phyloP scores from a whole-genome alignment of 2,329 filamentous ascomycete species.

The Neocatenulostroma microsporum region DNA sequence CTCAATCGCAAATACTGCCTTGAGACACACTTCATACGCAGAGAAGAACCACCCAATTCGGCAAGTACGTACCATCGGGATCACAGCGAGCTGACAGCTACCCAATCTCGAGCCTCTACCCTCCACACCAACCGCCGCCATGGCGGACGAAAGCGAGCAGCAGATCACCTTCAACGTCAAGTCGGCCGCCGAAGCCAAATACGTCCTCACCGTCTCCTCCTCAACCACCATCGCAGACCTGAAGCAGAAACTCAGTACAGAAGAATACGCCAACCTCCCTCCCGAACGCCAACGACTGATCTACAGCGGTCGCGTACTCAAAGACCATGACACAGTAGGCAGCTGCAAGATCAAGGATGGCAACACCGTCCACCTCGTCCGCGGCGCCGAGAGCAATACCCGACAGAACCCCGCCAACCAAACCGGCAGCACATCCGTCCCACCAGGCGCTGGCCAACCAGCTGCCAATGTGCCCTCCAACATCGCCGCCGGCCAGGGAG shows the following conservation, averaged over 20 bases:
- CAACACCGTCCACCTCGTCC: constrained; percentile 93
- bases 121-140: constrained; percentile 33
- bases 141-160: constrained; percentile 57
- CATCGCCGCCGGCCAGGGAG: constrained; percentile 68
- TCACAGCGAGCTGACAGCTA: too few relatives aligned
- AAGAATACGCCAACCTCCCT: constrained; percentile 79
- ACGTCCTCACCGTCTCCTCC: constrained; percentile 70
- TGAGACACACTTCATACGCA: too few relatives aligned
- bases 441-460: constrained; percentile 37
- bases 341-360: constrained; percentile 93
- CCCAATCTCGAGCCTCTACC: too few relatives aligned
- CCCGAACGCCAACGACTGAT: constrained; percentile 87
- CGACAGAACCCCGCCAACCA: constrained; percentile 50
- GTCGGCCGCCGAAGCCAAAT: constrained; percentile 80
- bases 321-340: constrained; percentile 78
- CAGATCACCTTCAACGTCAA: constrained; percentile 96
- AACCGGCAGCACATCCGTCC: constrained; percentile 32
- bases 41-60: too few relatives aligned
- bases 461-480: constrained; percentile 61
- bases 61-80: too few relatives aligned
- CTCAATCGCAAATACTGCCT: too few relatives aligned
- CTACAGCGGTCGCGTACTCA: constrained; percentile 94
- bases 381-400: constrained; percentile 84
- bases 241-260: constrained; percentile 75
- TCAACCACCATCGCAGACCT: constrained; percentile 73